These are phyloP conservation scores for Phyllosticta citribraziliensis DNA, from an alignment of 2,329 filamentous ascomycete genomes.

Conservation along the genomic window DNA sequence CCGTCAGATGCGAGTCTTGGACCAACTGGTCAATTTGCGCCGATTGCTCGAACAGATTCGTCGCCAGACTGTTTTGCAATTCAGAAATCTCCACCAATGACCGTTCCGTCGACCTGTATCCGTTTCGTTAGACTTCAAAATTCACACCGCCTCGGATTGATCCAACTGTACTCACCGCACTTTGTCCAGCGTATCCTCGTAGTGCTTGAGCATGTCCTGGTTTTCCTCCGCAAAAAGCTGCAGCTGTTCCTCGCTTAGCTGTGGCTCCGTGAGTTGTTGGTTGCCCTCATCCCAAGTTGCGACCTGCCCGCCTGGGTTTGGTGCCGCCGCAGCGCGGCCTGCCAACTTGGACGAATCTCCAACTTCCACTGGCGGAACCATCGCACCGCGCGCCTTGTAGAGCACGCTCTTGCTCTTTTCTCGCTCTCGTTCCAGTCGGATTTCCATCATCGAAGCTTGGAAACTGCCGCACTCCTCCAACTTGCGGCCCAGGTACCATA, in stretches of 20 bases:
- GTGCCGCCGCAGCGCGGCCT: not conserved
- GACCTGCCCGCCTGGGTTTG: conserved; percentile 15
- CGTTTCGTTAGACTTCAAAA: not conserved
- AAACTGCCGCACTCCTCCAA: conserved; percentile 67
- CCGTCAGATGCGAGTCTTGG: conserved; percentile 68
- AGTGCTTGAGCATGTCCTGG: conserved; percentile 83
- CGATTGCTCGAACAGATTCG: conserved; percentile 75
- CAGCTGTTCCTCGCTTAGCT: conserved; percentile 72
- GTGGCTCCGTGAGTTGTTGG: conserved; percentile 37
- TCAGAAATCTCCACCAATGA: conserved; percentile 89
- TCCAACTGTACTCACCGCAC: conserved; percentile 62
- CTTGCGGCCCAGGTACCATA: conserved; percentile 70
- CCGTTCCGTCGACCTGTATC: conserved; percentile 72
- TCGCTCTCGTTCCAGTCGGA: conserved; percentile 69
- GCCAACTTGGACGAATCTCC: conserved; percentile 1
- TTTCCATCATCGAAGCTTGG: conserved; percentile 90
- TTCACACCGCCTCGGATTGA: not conserved
- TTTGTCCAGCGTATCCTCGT: conserved; percentile 88
- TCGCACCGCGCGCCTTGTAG: conserved; percentile 50
- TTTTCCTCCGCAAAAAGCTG: conserved; percentile 94
- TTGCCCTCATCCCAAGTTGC: conserved; percentile 17
- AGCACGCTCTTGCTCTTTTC: conserved; percentile 84
- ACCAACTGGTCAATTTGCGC: conserved; percentile 86
- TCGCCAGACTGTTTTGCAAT: conserved; percentile 78
- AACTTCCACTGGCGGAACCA: conserved; percentile 16